Evolutionary conservation across 192 early-diverging fungal genomes (phyloP), one percentile per base, ranked within the genome.

Genomic region (Lobosporangium transversale): DNA sequence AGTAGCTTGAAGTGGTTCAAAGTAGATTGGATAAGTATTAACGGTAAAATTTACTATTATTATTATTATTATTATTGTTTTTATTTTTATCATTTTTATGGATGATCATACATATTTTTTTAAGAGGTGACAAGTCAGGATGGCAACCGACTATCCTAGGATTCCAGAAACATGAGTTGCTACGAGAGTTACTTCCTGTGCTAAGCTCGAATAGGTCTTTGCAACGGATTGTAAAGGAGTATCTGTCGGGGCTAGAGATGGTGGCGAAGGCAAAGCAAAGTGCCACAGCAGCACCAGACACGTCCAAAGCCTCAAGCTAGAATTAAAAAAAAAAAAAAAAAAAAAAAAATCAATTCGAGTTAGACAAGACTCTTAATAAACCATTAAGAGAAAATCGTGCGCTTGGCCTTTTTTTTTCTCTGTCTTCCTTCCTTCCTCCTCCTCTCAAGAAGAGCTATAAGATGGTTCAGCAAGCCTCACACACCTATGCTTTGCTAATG

Each of bases 171-270:
- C 87, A 87, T 10, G 83, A 84, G 36, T 60, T 94, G 10, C 49
- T 95, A 4, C 70, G 78, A 36, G 86, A 89, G 45, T 69, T 94
- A 17, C 62, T 95, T 30, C 90, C 88, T 0, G 78, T 91, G 1
- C 81, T 95, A 24, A 85, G 91, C 42, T 79, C 85, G 23, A 93
- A 93, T 64, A 81, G 91, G 45, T 66, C 84, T 8, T 66, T 91
- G 53, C 91, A 93, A 53, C 55, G 85, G 21, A 67, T 88, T 24
- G 81, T 89, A 8, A 80, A 81, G 18, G 89, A 91, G 59, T 91
- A 89, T 44, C 26, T 62, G 33, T 36, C 64, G 15, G 73, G 73
- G 6, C 29, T 76, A 31, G 73, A 76, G 52, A 56, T 62, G 64
- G 64, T 76, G 30, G 35, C 32, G 2, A 58, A 26, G 18, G 15